Percentiles rank a stretch among this genome's conserved stretches.
Conservation (phyloP, 192 early-diverging fungal species). For the Linnemannia schmuckeri region DNA sequence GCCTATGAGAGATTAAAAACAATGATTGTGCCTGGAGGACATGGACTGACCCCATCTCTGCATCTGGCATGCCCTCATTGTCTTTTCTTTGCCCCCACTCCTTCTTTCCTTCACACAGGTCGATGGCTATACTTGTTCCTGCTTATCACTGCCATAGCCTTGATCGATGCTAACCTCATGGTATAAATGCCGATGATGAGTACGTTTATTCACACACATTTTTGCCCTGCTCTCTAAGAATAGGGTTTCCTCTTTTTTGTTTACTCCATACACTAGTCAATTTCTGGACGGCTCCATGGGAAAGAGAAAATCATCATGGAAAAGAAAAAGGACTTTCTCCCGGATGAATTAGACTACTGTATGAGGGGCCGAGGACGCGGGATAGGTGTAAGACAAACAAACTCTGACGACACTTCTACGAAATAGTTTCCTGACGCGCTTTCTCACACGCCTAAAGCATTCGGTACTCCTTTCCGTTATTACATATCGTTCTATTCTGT, state of each 20-base stretch:
- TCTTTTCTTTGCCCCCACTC: neutral
- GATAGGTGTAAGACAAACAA: neutral
- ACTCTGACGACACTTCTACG: neutral
- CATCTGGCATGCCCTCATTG: neutral
- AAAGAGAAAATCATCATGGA: neutral
- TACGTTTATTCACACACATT: neutral
- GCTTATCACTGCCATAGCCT: neutral
- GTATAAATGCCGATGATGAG: neutral
- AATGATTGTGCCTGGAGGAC: neutral
- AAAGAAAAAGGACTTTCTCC: neutral
- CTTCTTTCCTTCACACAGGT: no score
- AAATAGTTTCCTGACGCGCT: neutral
- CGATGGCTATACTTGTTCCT: neutral
- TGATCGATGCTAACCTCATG: neutral
- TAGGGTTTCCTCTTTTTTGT: neutral
- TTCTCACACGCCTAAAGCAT: neutral
- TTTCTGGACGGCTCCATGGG: neutral
- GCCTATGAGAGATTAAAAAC: neutral
- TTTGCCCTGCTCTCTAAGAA: neutral
- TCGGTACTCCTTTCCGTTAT: neutral
- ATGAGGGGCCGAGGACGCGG: neutral
- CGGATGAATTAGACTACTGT: neutral
- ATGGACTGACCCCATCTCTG: neutral
- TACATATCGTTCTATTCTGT: neutral
- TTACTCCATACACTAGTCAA: neutral